Evolutionary conservation across 2,329 filamentous ascomycete genomes (phyloP).

Genomic region (Ascochyta pisi): DNA sequence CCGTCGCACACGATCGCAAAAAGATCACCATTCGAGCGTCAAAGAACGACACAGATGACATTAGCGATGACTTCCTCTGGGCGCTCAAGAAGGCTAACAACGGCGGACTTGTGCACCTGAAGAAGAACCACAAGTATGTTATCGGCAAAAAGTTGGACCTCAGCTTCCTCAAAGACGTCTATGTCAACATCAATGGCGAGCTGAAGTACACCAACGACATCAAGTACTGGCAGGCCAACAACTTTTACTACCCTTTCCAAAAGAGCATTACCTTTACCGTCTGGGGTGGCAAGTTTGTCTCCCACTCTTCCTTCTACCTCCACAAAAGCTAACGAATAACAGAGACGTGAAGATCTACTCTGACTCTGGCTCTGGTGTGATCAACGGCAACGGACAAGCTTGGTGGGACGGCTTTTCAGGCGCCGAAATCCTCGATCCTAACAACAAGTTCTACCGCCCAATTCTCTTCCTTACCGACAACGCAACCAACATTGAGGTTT

Average conservation of each 20-base stretch:
- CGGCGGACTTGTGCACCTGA: slow-evolving; percentile 63
- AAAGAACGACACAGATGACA: slow-evolving; percentile 61
- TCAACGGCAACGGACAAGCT: slow-evolving; percentile 60
- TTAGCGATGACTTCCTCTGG: slow-evolving; percentile 62
- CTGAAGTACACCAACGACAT: slow-evolving; percentile 57
- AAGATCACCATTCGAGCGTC: slow-evolving; percentile 62
- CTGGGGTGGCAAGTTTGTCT: slow-evolving; percentile 62
- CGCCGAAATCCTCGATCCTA: slow-evolving; percentile 58
- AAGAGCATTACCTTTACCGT: slow-evolving; percentile 68
- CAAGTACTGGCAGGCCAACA: slow-evolving; percentile 58
- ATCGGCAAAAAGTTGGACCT: slow-evolving; percentile 67
- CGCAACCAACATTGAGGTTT: slow-evolving; percentile 63
- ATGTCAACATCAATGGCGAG: slow-evolving; percentile 66
- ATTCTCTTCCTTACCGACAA: slow-evolving; percentile 69
- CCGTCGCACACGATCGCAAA: slow-evolving; percentile 47
- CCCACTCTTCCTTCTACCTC: background rate
- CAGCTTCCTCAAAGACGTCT: slow-evolving; percentile 64
- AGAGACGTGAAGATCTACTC: slow-evolving; percentile 62
- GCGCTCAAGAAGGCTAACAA: slow-evolving; percentile 64
- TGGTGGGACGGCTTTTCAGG: slow-evolving; percentile 58
- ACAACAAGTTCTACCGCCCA: slow-evolving; percentile 64
- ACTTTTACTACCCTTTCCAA: slow-evolving; percentile 60
- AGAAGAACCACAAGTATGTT: slow-evolving; percentile 62
- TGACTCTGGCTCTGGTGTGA: slow-evolving; percentile 54
- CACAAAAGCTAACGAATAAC: slow-evolving; percentile 7